A percentile compares a stretch with the other conserved stretches of the same genome.
phyloP scores from a whole-genome alignment of 108 stramenopile genomes.

The Skeletonema potamos region DNA sequence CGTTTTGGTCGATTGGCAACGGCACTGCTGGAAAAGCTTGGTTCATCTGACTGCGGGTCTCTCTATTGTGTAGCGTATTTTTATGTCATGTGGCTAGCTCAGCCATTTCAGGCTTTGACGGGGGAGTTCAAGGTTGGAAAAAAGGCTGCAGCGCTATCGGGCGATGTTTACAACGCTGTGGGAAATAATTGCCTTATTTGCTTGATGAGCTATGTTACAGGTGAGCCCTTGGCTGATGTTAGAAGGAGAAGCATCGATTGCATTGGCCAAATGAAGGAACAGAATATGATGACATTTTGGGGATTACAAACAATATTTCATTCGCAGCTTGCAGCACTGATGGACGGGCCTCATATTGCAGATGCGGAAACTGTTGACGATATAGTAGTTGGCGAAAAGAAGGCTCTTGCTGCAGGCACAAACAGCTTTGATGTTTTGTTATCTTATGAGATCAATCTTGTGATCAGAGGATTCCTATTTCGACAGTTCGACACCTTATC shows the following conservation, averaged over 20 bases:
- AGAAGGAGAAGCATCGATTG: constrained; percentile 5
- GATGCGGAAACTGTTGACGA: not conserved
- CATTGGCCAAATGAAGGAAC: not conserved
- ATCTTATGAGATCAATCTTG: not conserved
- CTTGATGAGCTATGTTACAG: constrained; percentile 8
- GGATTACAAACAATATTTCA: not conserved
- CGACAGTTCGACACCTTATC: not conserved
- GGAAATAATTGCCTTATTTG: not conserved
- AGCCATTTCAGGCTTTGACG: constrained; percentile 10
- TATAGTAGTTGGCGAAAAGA: not conserved
- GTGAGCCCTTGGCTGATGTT: not conserved
- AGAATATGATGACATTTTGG: not conserved
- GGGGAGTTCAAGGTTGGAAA: constrained; percentile 6
- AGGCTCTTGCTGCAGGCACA: not conserved
- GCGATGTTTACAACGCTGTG: not conserved
- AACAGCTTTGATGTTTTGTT: not conserved
- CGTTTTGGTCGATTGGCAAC: constrained; percentile 8
- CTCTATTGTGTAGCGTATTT: not conserved
- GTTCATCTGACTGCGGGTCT: not conserved
- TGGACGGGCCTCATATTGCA: not conserved
- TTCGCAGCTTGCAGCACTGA: not conserved
- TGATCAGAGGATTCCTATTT: constrained; percentile 1
- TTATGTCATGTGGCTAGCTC: constrained; percentile 3
- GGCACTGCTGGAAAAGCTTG: not conserved
- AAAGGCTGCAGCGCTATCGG: constrained; percentile 2